phyloP scores from a whole-genome alignment of 208 protist species.

The Tritrichomonas musculus region DNA sequence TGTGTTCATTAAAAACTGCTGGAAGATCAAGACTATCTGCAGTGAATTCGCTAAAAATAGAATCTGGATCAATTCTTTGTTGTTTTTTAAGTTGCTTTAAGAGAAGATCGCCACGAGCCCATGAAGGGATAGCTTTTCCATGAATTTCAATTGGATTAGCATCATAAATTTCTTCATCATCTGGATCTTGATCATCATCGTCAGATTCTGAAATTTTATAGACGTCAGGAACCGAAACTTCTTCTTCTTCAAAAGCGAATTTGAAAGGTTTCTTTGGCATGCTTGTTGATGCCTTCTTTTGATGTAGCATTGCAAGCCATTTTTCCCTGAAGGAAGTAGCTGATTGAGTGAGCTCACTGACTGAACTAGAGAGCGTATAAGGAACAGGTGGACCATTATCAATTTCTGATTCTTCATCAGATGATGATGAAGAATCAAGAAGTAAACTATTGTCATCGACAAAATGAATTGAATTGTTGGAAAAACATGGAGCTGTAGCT shows the following conservation, averaged over 20 bases:
- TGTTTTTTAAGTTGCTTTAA: background rate
- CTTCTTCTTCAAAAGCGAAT: background rate
- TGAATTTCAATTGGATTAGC: conserved; percentile 17
- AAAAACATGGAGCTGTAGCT: background rate
- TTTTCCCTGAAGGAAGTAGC: background rate
- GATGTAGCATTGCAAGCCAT: background rate
- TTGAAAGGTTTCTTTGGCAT: background rate
- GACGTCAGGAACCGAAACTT: background rate
- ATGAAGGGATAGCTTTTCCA: background rate
- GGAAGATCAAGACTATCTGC: background rate
- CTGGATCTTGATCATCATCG: background rate
- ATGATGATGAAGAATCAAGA: background rate
- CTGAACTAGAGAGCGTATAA: background rate
- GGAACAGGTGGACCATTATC: background rate
- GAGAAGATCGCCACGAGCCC: background rate
- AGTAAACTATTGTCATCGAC: background rate
- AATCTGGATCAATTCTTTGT: background rate
- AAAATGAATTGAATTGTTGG: background rate
- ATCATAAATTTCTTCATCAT: background rate
- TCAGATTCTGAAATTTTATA: background rate
- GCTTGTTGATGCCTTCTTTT: background rate
- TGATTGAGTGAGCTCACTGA: background rate
- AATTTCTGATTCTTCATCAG: background rate
- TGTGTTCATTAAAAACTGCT: background rate
- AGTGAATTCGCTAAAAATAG: background rate